A percentile compares a stretch with the other conserved stretches of the same genome.
These are phyloP conservation scores for Castanopsis chinensis DNA, from an alignment of 306 rosid species.

Conservation along the genomic window DNA sequence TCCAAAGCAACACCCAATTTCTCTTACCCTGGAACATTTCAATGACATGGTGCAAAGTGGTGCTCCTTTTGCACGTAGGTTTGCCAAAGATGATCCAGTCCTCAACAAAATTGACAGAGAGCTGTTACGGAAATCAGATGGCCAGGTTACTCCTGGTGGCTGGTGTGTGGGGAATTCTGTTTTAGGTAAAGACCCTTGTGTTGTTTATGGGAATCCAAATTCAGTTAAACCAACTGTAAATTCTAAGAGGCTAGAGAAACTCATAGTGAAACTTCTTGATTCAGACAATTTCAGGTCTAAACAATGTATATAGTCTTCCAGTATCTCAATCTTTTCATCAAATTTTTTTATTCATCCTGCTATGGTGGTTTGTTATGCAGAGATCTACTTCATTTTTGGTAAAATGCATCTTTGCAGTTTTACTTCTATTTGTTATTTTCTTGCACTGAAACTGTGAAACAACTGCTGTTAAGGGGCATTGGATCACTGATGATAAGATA, in stretches of 20 bases:
- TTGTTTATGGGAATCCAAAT: constrained; percentile 48
- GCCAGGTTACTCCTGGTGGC: constrained; percentile 64
- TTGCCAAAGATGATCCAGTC: constrained; percentile 58
- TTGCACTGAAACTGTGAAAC: not conserved
- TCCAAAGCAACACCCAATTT: constrained; percentile 63
- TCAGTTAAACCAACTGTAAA: constrained; percentile 58
- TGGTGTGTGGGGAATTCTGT: constrained; percentile 58
- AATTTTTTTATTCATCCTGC: not conserved
- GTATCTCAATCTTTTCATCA: not conserved
- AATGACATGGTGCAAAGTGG: constrained; percentile 67
- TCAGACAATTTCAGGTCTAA: constrained; percentile 72
- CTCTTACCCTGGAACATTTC: constrained; percentile 56
- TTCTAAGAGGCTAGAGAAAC: constrained; percentile 71
- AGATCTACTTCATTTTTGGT: not conserved
- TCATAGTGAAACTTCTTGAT: constrained; percentile 68
- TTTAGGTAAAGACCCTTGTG: constrained; percentile 47
- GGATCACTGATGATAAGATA: no score
- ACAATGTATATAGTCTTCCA: constrained; percentile 62
- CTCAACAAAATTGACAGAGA: constrained; percentile 66
- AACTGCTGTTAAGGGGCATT: not conserved
- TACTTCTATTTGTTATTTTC: no score
- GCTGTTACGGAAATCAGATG: constrained; percentile 50
- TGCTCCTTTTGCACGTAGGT: constrained; percentile 67
- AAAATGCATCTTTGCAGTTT: not conserved
- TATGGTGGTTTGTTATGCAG: not conserved